Conservation (phyloP, 2,329 filamentous ascomycete genomes). For the Cryphonectria radicalis region DNA sequence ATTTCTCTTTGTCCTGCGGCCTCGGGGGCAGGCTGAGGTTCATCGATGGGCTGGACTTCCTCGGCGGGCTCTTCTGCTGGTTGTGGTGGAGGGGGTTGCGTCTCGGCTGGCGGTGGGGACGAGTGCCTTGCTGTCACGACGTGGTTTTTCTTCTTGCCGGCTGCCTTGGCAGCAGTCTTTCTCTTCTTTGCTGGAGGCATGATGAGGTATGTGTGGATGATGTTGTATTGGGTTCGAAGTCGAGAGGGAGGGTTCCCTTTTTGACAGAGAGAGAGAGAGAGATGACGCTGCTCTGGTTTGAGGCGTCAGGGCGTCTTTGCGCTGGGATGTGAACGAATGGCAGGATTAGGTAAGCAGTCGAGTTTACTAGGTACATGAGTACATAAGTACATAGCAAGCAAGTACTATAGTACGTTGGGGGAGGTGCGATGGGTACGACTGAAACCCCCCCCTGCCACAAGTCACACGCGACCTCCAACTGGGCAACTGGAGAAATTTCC, state of each 20-base stretch:
- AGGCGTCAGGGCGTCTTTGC: not conserved
- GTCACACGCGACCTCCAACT: slow-evolving; percentile 5
- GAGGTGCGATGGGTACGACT: no score
- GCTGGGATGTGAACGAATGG: not conserved
- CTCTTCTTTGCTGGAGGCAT: slow-evolving; percentile 41
- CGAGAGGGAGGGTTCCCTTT: not conserved
- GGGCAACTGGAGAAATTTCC: not conserved
- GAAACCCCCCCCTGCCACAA: not conserved
- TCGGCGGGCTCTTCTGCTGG: slow-evolving; percentile 17
- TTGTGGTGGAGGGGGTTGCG: slow-evolving; percentile 1
- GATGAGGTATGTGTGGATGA: slow-evolving; percentile 10
- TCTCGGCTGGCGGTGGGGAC: slow-evolving; percentile 23
- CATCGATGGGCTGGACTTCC: slow-evolving; percentile 11
- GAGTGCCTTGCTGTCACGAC: slow-evolving; percentile 25
- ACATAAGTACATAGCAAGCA: no score
- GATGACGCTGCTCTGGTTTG: not conserved
- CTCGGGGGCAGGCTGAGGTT: slow-evolving; percentile 19
- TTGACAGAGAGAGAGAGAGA: not conserved
- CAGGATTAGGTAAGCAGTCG: not conserved
- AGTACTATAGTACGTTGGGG: not conserved
- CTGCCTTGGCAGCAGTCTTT: slow-evolving; percentile 34
- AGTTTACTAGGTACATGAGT: no score
- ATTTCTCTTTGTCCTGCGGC: slow-evolving; percentile 16
- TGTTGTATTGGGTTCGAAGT: not conserved
- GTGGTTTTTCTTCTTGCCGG: slow-evolving; percentile 18